Evolutionary conservation across 345 rosid species (phyloP).

Genomic region (Brassica rapa): DNA sequence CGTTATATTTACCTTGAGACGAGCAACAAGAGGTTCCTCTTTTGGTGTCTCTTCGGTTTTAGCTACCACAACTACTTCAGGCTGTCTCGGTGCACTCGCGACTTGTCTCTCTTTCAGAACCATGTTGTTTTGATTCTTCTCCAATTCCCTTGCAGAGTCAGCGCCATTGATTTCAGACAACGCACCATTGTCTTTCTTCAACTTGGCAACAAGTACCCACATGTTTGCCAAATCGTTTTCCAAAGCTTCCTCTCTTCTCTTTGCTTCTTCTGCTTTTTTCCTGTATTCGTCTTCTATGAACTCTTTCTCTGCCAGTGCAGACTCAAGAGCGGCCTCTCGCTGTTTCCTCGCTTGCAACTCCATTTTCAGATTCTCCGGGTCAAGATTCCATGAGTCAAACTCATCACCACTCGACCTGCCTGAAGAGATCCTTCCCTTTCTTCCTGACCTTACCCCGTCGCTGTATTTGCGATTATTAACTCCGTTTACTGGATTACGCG

Average conservation of each 20-base stretch:
- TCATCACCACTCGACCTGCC: constrained; percentile 70
- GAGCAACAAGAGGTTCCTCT: constrained; percentile 91
- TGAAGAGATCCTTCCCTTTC: constrained; percentile 71
- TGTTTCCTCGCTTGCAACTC: constrained; percentile 93
- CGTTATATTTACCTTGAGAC: constrained; percentile 62
- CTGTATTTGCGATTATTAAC: constrained; percentile 63
- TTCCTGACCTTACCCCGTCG: constrained; percentile 65
- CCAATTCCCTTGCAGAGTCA: constrained; percentile 44
- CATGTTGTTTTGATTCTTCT: constrained; percentile 38
- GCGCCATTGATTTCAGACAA: constrained; percentile 44
- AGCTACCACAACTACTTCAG: constrained; percentile 37
- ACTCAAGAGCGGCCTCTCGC: constrained; percentile 79
- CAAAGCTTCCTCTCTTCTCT: constrained; percentile 84
- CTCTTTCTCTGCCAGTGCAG: constrained; percentile 85
- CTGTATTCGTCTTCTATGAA: constrained; percentile 79
- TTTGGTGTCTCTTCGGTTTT: constrained; percentile 53
- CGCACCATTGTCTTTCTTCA: constrained; percentile 74
- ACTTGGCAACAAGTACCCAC: constrained; percentile 99
- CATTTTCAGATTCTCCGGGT: constrained; percentile 73
- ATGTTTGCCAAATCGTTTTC: constrained; percentile 97
- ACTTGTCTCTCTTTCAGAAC: constrained; percentile 60
- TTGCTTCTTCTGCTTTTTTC: constrained; percentile 82
- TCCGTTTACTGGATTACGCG: constrained; percentile 66
- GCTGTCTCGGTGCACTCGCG: constrained; percentile 47
- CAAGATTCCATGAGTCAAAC: constrained; percentile 81